Evolutionary conservation across 2,329 filamentous ascomycete species (phyloP), one percentile per base, ranked within the genome.

Genomic region (Verticillium nubilum): DNA sequence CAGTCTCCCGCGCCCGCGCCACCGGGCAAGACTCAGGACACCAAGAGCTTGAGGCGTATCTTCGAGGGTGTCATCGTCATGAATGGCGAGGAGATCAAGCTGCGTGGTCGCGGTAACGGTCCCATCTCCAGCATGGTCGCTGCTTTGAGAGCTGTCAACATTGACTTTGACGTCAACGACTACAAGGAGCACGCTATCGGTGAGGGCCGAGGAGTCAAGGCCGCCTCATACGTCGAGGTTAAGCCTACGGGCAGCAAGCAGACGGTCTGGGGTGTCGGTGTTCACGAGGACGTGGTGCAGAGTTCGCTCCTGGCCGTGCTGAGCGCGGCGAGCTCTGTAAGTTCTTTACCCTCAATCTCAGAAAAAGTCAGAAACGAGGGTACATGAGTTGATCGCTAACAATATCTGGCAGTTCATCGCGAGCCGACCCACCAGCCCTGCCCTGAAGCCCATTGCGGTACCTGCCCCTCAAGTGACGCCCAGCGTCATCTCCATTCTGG

Each of bases 101-200:
- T 98, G 62, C 84, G 83, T 31, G 94, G 95, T 62, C 84, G 87
- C 10, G 94, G 94, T 33, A 96, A 93, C 70, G 94, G 94, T 69
- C 92, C 94, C 33, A 91, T 98, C 67, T 97, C 92, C 3, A 91
- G 90, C 63, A 78, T 98, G 69, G 91, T 91, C 2, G 88, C 92
- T 67, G 94, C 93, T 17, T 82, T 99, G 52, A 85, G 86, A 67
- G 81, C 81, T 17, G 77, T 98, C 33, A 91, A 91, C 60, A 88
- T 98, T 64, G 88, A 96, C 69, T 80, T 98, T 26, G 94, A 98
- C 70, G 92, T 98, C 57, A 85, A 88, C 53, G 92, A 97, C 73
- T 98, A 98, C 80, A 97, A 96, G 80, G 95, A 98, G 75, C 94
- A 98, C 76, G 89, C 93, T 28, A 92, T 98, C 66, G 92, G 92